Evolutionary conservation across 768 basidiomycete genomes (phyloP).

Genomic region (Kondoa malvinella): DNA sequence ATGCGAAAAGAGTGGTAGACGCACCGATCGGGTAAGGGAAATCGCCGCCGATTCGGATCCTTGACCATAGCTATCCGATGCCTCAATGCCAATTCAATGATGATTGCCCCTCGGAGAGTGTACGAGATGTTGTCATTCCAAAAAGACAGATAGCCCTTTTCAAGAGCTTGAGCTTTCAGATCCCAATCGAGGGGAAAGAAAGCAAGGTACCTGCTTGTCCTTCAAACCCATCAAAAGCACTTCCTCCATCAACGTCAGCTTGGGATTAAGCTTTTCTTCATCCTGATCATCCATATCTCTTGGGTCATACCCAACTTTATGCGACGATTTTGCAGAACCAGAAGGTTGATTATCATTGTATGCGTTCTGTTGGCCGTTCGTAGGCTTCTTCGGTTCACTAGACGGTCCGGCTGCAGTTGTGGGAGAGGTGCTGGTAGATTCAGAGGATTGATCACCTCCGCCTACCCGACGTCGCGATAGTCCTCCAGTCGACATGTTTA

Average conservation of each 20-base stretch:
- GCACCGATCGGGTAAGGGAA: conserved; percentile 55
- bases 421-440: not conserved
- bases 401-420: not conserved
- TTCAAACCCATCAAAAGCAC: conserved; percentile 82
- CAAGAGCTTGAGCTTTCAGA: not conserved
- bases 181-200: not conserved
- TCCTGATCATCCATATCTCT: conserved; percentile 55
- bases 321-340: not conserved
- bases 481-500: not conserved
- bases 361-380: not conserved
- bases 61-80: conserved; percentile 77
- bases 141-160: conserved; percentile 49
- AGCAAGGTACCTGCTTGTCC: conserved; percentile 63
- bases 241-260: conserved; percentile 91
- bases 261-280: conserved; percentile 53
- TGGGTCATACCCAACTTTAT: conserved; percentile 67
- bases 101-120: conserved; percentile 91
- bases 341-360: not conserved
- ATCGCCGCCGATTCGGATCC: conserved; percentile 58
- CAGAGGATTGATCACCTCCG: not conserved
- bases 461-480: not conserved
- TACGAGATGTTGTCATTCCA: conserved; percentile 99
- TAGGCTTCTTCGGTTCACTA: not conserved
- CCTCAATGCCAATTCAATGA: conserved; percentile 90
- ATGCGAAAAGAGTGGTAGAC: not conserved